phyloP scores from a whole-genome alignment of 306 rosid species.

The Quercus glauca region DNA sequence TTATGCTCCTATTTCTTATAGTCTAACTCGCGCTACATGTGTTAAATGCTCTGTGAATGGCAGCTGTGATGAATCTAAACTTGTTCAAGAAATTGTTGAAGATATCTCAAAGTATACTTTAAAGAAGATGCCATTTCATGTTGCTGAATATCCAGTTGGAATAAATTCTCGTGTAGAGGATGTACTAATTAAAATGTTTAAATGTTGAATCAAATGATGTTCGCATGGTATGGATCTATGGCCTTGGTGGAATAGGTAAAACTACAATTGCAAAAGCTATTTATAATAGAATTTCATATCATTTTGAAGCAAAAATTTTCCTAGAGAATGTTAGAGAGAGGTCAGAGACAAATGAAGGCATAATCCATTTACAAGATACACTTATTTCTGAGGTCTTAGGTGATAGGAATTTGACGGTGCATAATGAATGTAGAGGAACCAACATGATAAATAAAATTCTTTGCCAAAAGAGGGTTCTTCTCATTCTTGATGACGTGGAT shows the following conservation, averaged over 20 bases:
- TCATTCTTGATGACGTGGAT: constrained; percentile 16
- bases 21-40: no score
- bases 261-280: constrained; percentile 11
- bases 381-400: neutral
- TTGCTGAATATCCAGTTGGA: constrained; percentile 5
- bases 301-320: constrained; percentile 2
- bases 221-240: constrained; percentile 4
- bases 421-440: neutral
- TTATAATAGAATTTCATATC: neutral
- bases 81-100: neutral
- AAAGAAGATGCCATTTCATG: neutral
- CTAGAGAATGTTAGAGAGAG: constrained; percentile 1
- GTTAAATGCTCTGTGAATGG: neutral
- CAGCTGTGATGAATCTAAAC: neutral
- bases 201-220: neutral
- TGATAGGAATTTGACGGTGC: neutral
- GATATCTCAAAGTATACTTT: neutral
- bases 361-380: neutral
- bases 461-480: neutral
- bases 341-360: neutral
- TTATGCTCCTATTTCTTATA: no score
- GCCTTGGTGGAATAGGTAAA: neutral
- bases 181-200: neutral
- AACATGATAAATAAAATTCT: neutral
- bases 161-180: neutral